Evolutionary conservation across 768 basidiomycete species (phyloP).

Genomic region (Mycena rebaudengoi): DNA sequence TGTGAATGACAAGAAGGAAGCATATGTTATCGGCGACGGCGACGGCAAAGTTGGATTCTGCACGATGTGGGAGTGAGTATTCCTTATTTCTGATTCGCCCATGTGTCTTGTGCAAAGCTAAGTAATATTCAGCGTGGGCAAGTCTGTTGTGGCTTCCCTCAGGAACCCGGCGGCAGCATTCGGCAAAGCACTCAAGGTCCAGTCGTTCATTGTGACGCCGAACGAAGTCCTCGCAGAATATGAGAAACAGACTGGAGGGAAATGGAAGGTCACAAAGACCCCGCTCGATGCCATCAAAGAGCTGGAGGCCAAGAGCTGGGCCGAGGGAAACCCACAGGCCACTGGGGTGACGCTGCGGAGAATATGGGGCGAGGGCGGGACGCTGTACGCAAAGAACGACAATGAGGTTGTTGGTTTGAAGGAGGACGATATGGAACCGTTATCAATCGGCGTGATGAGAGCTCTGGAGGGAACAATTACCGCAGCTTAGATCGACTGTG

Average conservation of each 20-base stretch:
- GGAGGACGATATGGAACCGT: slow-evolving; percentile 2
- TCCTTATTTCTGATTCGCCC: background rate
- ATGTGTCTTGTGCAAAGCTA: background rate
- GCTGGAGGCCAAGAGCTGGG: background rate
- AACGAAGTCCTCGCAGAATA: slow-evolving; percentile 1
- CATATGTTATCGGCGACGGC: background rate
- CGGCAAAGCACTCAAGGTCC: slow-evolving; percentile 7
- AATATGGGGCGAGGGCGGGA: slow-evolving; percentile 6
- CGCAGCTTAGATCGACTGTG: no score
- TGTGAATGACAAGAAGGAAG: slow-evolving; percentile 3
- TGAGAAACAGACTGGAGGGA: background rate
- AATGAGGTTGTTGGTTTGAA: background rate
- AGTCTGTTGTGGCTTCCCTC: background rate
- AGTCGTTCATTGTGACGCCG: slow-evolving; percentile 7
- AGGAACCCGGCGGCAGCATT: background rate
- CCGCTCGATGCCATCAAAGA: background rate
- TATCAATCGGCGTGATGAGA: background rate
- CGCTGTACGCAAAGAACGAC: slow-evolving; percentile 10
- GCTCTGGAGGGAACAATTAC: background rate
- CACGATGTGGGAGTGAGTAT: slow-evolving; percentile 11
- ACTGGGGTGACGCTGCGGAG: slow-evolving; percentile 1
- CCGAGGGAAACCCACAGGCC: background rate
- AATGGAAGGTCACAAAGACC: background rate
- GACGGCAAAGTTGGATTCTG: background rate
- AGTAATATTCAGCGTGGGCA: background rate